These are phyloP conservation scores for Kickxella alabastrina DNA, from an alignment of 192 early-diverging fungal genomes.

Conservation along the genomic window DNA sequence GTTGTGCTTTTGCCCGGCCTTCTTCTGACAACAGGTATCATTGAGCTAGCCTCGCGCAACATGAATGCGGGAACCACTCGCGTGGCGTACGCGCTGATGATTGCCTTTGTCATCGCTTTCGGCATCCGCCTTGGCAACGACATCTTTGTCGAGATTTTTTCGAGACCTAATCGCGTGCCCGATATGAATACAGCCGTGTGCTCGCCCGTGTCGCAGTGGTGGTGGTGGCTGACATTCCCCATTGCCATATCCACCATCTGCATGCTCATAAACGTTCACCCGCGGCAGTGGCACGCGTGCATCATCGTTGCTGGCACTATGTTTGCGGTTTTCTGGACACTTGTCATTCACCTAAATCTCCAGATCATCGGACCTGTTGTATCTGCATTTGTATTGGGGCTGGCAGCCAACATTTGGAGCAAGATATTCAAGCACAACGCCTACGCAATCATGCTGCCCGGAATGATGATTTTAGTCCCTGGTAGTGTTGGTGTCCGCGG, in stretches of 20 bases:
- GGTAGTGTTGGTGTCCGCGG: conserved; percentile 67
- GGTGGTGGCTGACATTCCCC: conserved; percentile 57
- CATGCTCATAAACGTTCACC: conserved; percentile 54
- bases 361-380: conserved; percentile 56
- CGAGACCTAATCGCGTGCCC: conserved; percentile 15
- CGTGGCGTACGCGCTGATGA: conserved; percentile 70
- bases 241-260: conserved; percentile 49
- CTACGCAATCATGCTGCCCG: conserved; percentile 74
- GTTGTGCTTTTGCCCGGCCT: conserved; percentile 67
- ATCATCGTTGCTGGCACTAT: conserved; percentile 59
- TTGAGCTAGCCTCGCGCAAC: conserved; percentile 80
- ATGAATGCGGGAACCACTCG: conserved; percentile 81
- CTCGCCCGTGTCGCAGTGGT: conserved; percentile 33
- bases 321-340: conserved; percentile 58
- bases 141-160: conserved; percentile 57
- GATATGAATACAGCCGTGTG: conserved; percentile 18
- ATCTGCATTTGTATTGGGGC: conserved; percentile 69
- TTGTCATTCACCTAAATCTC: conserved; percentile 54
- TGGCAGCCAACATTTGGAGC: conserved; percentile 70
- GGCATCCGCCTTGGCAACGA: conserved; percentile 60
- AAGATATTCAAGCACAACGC: conserved; percentile 56
- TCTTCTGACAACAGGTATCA: conserved; percentile 69
- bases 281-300: conserved; percentile 65
- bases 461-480: conserved; percentile 77
- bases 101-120: conserved; percentile 69